A percentile compares a stretch with the other conserved stretches of the same genome.
Evolutionary conservation across 208 protist genomes (phyloP).

Genomic region (Endotrypanum monterogeii): DNA sequence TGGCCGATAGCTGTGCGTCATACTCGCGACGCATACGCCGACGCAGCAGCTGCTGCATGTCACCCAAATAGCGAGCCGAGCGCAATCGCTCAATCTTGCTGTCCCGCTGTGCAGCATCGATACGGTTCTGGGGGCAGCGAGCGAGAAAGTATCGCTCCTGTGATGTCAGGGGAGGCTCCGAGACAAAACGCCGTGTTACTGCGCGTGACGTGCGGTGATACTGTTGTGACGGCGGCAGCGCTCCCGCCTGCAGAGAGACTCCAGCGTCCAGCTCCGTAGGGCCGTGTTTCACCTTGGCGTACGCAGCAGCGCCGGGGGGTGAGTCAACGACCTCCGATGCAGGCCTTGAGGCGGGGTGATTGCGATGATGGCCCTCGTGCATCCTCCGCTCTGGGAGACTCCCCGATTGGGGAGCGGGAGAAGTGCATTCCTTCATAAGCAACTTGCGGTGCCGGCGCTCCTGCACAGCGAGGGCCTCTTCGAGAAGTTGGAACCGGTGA

Average conservation of each 20-base stretch:
- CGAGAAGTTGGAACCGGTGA: constrained; percentile 33
- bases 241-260: neutral
- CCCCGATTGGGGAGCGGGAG: neutral
- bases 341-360: neutral
- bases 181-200: neutral
- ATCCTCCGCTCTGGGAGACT: neutral
- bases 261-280: neutral
- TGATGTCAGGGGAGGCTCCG: constrained; percentile 53
- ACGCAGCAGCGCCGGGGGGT: neutral
- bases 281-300: neutral
- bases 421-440: neutral
- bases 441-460: constrained; percentile 16
- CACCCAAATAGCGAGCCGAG: constrained; percentile 65
- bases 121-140: constrained; percentile 49
- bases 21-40: constrained; percentile 73
- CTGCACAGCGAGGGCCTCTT: constrained; percentile 29
- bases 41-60: constrained; percentile 63
- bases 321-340: neutral
- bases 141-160: constrained; percentile 51
- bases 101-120: constrained; percentile 62
- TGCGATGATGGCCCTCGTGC: neutral
- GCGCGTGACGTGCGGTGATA: neutral
- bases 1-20: constrained; percentile 42
- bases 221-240: neutral
- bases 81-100: constrained; percentile 83